These are phyloP conservation scores for Diaporthe vaccinii DNA, from an alignment of 2,329 filamentous ascomycete genomes.

Conservation along the genomic window DNA sequence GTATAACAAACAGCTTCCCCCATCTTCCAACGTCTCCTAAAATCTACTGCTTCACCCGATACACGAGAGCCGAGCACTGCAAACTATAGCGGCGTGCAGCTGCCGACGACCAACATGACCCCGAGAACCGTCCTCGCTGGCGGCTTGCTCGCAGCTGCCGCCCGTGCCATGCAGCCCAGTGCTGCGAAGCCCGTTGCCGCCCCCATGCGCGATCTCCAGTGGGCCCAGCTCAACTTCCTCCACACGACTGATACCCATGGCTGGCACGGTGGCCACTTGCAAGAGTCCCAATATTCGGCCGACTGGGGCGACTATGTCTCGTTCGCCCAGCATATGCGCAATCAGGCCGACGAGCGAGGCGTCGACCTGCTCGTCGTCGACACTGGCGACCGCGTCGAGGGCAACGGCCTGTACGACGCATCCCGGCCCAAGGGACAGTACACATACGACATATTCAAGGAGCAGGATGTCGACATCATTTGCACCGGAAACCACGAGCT, in stretches of 20 bases:
- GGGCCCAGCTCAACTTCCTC: slow-evolving; percentile 97
- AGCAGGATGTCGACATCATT: slow-evolving; percentile 87
- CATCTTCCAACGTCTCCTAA: not conserved
- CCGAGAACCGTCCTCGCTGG: slow-evolving; percentile 51
- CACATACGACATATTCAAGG: slow-evolving; percentile 86
- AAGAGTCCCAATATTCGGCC: slow-evolving; percentile 93
- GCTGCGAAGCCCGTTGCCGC: slow-evolving; percentile 83
- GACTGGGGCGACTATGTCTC: slow-evolving; percentile 99
- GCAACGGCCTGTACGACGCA: slow-evolving; percentile 93
- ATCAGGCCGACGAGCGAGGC: slow-evolving; percentile 82
- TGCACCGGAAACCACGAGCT: slow-evolving; percentile 96
- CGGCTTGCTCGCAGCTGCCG: slow-evolving; percentile 54
- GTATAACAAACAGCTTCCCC: slow-evolving; percentile 6
- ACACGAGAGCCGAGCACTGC: not conserved
- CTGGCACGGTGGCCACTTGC: slow-evolving; percentile 93
- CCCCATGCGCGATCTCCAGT: slow-evolving; percentile 85
- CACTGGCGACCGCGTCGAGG: slow-evolving; percentile 92
- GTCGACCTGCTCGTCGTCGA: slow-evolving; percentile 93
- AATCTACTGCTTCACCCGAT: not conserved
- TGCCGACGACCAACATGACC: slow-evolving; percentile 47
- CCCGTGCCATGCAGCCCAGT: slow-evolving; percentile 77
- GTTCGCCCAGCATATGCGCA: slow-evolving; percentile 85
- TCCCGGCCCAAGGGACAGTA: slow-evolving; percentile 90
- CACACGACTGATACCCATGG: slow-evolving; percentile 97
- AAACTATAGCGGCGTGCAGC: slow-evolving; percentile 2